These are phyloP conservation scores for Candida gigantensis DNA, from an alignment of 1,139 yeast genomes.

Conservation along the genomic window DNA sequence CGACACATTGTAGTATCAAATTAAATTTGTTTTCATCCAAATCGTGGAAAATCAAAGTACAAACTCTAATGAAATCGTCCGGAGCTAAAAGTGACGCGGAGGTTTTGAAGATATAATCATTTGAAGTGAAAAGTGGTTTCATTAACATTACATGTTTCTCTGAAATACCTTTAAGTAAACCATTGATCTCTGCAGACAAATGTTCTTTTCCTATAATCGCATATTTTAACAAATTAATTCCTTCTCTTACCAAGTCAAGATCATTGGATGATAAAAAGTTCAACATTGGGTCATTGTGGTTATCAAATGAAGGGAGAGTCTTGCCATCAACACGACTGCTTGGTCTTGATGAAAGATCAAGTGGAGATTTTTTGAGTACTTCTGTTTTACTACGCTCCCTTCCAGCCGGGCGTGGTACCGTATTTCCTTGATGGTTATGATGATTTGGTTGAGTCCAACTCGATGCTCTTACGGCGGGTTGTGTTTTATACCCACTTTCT, in stretches of 20 bases:
- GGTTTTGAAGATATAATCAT: conserved; percentile 28
- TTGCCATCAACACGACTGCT: not conserved
- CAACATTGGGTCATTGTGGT: conserved; percentile 36
- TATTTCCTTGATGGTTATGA: not conserved
- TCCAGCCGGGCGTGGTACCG: conserved; percentile 1
- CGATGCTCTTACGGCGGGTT: conserved; percentile 8
- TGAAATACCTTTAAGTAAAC: conserved; percentile 28
- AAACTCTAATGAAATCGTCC: conserved; percentile 38
- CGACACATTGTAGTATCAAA: conserved; percentile 25
- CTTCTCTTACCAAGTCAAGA: conserved; percentile 32
- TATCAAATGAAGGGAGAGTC: conserved; percentile 16
- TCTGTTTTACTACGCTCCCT: conserved; percentile 14
- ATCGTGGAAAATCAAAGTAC: conserved; percentile 29
- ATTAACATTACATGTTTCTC: conserved; percentile 30
- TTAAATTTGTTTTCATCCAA: conserved; percentile 25
- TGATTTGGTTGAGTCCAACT: conserved; percentile 13
- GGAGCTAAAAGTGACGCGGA: conserved; percentile 26
- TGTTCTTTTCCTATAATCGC: conserved; percentile 43
- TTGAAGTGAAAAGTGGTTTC: conserved; percentile 30
- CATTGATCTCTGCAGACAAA: conserved; percentile 26
- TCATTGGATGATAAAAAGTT: conserved; percentile 36
- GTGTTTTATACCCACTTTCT: conserved; percentile 1
- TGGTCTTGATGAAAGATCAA: conserved; percentile 2
- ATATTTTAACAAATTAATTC: conserved; percentile 37
- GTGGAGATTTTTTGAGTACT: conserved; percentile 6